Evolutionary conservation across 257 asterid genomes (phyloP).

Genomic region (Jaltomata sinuosa): DNA sequence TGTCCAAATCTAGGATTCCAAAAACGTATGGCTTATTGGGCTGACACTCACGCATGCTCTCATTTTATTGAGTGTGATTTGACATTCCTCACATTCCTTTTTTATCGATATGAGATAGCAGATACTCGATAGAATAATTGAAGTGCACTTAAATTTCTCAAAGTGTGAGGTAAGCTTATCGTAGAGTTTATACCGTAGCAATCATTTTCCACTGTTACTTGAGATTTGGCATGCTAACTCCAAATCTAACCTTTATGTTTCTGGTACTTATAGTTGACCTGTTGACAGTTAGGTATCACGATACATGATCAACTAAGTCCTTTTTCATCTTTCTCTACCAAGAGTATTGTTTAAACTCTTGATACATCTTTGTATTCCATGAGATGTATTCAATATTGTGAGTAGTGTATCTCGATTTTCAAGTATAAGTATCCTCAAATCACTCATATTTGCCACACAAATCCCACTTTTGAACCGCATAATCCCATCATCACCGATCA

Average conservation of each 20-base stretch:
- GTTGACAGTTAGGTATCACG: too few relatives aligned
- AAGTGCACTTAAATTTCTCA: not conserved
- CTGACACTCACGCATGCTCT: slow-evolving; percentile 16
- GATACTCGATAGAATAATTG: not conserved
- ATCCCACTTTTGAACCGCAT: not conserved
- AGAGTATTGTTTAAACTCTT: too few relatives aligned
- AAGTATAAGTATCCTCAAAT: not conserved
- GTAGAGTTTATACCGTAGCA: not conserved
- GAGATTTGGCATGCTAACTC: not conserved
- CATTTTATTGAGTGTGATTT: not conserved
- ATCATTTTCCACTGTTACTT: not conserved
- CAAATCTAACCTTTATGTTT: not conserved
- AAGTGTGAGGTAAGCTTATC: not conserved
- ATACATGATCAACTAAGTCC: not conserved
- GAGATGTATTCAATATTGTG: not conserved
- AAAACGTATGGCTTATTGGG: slow-evolving; percentile 11
- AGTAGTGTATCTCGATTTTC: too few relatives aligned
- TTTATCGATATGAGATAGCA: not conserved
- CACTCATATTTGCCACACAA: not conserved
- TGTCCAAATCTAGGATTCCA: not conserved
- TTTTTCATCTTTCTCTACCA: not conserved
- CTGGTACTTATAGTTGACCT: not conserved
- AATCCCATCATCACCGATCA: not conserved
- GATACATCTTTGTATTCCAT: too few relatives aligned
- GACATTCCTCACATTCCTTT: not conserved